Base-by-base conservation (phyloP, 106 monocot genomes). In the Ottelia alismoides region DNA sequence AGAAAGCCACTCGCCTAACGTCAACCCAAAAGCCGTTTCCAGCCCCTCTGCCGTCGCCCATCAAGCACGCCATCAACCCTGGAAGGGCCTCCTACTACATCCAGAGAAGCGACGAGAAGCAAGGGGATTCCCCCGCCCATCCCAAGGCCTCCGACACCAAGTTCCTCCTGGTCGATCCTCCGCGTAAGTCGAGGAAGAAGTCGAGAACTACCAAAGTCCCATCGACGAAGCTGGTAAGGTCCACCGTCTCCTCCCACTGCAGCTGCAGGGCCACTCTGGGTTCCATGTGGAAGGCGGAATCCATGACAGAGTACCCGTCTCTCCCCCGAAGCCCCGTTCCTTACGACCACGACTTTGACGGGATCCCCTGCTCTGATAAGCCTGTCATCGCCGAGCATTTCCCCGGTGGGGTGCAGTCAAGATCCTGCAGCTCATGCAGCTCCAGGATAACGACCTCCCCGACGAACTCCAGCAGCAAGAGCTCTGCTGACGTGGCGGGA, bases 31-130 rank as follows among this genome's bases (percentile, higher is more conserved):
- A 2, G n/a, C n/a, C n/a, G n/a, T n/a, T n/a, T n/a, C n/a, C n/a
- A n/a, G n/a, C n/a, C 30, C 1, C 31, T 21, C 19, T 18, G 32
- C 1, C 28, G n/a, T n/a, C n/a, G n/a, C n/a, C n/a, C n/a, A n/a
- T n/a, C n/a, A n/a, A n/a, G n/a, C n/a, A n/a, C n/a, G n/a, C n/a
- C n/a, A n/a, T n/a, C n/a, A n/a, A n/a, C n/a, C 72, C 75, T 1
- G 62, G 61, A 43, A 72, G 88, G 55, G 45, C 72, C 32, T 88
- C 88, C 28, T 65, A 73, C 70, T 88, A 88, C 79, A 53, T 73
- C 55, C 54, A 66, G 1, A 72, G 74, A 52, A 55, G 60, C 19
- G 65, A 53, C 7, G 30, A 60, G 51, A 67, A 43, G 10, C n/a
- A n/a, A n/a, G n/a, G n/a, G 27, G 16, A 25, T 26, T 62, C 61